A percentile compares a stretch with the other conserved stretches of the same genome.
These are phyloP conservation scores for Phaseolus coccineus DNA, from an alignment of 331 rosid genomes.

Conservation along the genomic window DNA sequence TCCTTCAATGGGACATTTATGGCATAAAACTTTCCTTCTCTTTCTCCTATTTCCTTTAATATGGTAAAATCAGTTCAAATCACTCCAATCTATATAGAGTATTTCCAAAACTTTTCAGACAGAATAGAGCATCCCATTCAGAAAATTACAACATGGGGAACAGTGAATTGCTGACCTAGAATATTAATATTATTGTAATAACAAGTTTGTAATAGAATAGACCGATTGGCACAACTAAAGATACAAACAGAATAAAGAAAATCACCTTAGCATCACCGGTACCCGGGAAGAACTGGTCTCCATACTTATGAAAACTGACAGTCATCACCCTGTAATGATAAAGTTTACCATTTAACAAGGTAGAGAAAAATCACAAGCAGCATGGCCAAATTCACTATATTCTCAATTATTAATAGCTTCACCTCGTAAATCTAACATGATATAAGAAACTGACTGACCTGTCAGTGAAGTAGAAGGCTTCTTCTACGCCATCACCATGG, in stretches of 20 bases:
- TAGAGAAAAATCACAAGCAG: constrained; percentile 35
- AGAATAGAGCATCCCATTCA: constrained; percentile 5
- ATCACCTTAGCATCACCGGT: constrained; percentile 97
- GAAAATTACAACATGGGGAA: constrained; percentile 28
- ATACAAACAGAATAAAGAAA: constrained; percentile 42
- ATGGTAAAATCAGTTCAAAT: constrained; percentile 55
- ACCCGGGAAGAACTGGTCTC: constrained; percentile 94
- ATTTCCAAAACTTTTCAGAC: constrained; percentile 30
- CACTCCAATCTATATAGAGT: constrained; percentile 39
- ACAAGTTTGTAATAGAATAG: constrained; percentile 20
- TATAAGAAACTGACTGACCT: constrained; percentile 60
- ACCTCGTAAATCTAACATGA: constrained; percentile 26
- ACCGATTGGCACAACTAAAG: constrained; percentile 14
- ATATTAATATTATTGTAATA: constrained; percentile 5
- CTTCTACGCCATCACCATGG: constrained; percentile 99
- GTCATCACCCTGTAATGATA: constrained; percentile 93
- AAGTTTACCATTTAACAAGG: constrained; percentile 44
- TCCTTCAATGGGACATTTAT: constrained; percentile 97
- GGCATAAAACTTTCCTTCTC: constrained; percentile 97
- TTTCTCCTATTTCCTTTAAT: constrained; percentile 97
- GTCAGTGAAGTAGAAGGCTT: constrained; percentile 97
- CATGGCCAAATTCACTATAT: neutral
- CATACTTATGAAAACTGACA: constrained; percentile 96
- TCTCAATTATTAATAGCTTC: constrained; percentile 8
- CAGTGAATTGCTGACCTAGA: neutral